phyloP scores from a whole-genome alignment of 2,329 filamentous ascomycete species.

The Mariannaea sp. region DNA sequence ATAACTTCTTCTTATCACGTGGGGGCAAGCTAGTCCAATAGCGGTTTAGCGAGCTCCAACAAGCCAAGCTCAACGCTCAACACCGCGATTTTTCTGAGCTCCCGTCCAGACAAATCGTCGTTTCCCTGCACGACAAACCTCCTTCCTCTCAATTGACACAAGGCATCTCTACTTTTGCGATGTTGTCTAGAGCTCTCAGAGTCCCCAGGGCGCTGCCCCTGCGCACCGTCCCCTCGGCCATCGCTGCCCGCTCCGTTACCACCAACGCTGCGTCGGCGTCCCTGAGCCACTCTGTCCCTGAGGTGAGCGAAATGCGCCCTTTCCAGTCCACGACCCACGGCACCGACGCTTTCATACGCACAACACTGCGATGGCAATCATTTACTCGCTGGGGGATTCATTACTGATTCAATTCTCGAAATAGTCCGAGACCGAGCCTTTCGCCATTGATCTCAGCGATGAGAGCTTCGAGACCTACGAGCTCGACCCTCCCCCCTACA shows the following conservation, averaged over 20 bases:
- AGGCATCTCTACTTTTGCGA: constrained; percentile 48
- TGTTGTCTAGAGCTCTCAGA: constrained; percentile 75
- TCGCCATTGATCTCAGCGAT: constrained; percentile 90
- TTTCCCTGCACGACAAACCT: constrained; percentile 39
- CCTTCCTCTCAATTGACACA: constrained; percentile 40
- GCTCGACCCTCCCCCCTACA: constrained; percentile 94
- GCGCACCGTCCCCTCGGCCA: constrained; percentile 52
- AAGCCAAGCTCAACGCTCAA: constrained; percentile 49
- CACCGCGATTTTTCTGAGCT: constrained; percentile 53
- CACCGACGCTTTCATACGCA: constrained; percentile 10
- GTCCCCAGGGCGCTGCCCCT: constrained; percentile 63
- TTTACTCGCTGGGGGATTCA: neutral
- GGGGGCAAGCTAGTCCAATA: constrained; percentile 31
- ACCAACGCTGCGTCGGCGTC: constrained; percentile 93
- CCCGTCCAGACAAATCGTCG: constrained; percentile 40
- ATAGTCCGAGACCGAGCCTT: constrained; percentile 91
- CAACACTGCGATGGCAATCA: neutral
- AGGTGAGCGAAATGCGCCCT: constrained; percentile 46
- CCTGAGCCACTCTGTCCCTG: constrained; percentile 72
- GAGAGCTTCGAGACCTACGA: constrained; percentile 99
- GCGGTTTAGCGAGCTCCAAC: constrained; percentile 45
- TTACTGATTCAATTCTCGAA: constrained; percentile 26
- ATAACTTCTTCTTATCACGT: constrained; percentile 28
- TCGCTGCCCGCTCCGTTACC: constrained; percentile 77
- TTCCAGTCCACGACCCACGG: constrained; percentile 21